phyloP scores from a whole-genome alignment of 1,139 yeast genomes.

The Nakaseomyces kungkrabaensis region DNA sequence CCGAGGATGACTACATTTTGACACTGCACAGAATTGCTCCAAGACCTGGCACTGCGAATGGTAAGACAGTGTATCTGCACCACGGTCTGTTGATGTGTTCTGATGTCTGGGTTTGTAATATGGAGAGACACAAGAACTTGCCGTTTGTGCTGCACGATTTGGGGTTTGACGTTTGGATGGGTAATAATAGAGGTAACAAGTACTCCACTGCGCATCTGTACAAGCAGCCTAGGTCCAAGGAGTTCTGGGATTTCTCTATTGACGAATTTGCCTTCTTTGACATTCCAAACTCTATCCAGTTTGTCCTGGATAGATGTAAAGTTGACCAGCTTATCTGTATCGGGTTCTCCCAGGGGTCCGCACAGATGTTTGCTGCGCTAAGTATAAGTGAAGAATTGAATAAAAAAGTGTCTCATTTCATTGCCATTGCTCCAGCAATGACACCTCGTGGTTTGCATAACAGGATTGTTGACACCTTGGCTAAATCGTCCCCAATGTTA shows the following conservation, averaged over 20 bases:
- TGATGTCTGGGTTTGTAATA: conserved; percentile 78
- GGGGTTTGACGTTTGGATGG: conserved; percentile 90
- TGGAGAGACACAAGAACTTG: conserved; percentile 50
- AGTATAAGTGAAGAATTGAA: conserved; percentile 48
- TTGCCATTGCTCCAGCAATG: conserved; percentile 89
- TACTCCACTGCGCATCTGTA: conserved; percentile 51
- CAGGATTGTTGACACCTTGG: conserved; percentile 61
- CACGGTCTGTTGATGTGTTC: conserved; percentile 89
- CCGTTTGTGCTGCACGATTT: conserved; percentile 69
- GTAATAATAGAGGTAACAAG: conserved; percentile 84
- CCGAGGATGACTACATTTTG: conserved; percentile 45
- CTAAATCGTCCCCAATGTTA: conserved; percentile 70
- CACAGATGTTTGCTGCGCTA: conserved; percentile 67
- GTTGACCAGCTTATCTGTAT: conserved; percentile 47
- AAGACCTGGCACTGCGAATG: conserved; percentile 30
- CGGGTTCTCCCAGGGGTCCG: conserved; percentile 88
- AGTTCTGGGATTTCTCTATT: conserved; percentile 76
- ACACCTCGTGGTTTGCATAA: conserved; percentile 83
- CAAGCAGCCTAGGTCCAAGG: conserved; percentile 30
- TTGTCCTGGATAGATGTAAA: conserved; percentile 42
- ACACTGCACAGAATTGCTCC: conserved; percentile 44
- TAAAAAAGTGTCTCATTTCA: conserved; percentile 54
- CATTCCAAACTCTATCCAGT: conserved; percentile 64
- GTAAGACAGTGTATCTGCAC: conserved; percentile 63
- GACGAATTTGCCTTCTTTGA: conserved; percentile 82